Base-by-base conservation (phyloP, 2,329 filamentous ascomycete species). In the Aotearoamyces nothofagi region DNA sequence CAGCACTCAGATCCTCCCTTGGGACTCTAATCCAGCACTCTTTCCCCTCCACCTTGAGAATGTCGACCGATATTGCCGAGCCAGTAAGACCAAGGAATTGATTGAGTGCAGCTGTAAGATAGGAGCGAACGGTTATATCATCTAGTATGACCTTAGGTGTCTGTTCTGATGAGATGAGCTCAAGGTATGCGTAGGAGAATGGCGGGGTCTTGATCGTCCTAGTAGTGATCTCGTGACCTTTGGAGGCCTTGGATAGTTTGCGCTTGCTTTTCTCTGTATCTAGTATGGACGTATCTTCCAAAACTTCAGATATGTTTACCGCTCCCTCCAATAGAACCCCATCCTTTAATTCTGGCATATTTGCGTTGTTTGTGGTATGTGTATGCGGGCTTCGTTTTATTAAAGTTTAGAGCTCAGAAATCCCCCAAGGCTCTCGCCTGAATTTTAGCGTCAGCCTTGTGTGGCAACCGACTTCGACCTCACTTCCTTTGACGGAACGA, bases 31-130 rank as follows among this genome's bases (percentile, higher is more conserved):
- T 49, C 73, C 76, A 81, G 31, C 66, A 66, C 26, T 69, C 58
- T 5, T 45, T 42, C 2, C 55, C 60, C 3, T 67, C 53, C 0
- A 74, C 55, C 40, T 73, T 69, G 17, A 87, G 60, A 12, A 86
- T 69, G 44, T 87, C 81, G 32, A 84, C 46, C 1, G 73, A 56
- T 3, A 86, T 72, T 8, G 69, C 70, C 2, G 62, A 54, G 8
- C 81, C 81, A 0, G 69, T 72, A 11, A 69, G 53, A 12, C 81
- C 81, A 2, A 87, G 65, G 42, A 80, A 84, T 36, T 78, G 67
- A 1, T 58, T 58, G 5, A 87, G 55, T 0, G 78, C 73, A 1
- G 63, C 51, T 2, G 65, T 68, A 39, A 78, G 66, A 44, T 78
- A 73, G 0, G 69, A 58, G 17, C 68, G 69, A 11, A 66, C 59